Evolutionary conservation across 495 filamentous ascomycete genomes (phyloP).

Genomic region (Tuber borchii): DNA sequence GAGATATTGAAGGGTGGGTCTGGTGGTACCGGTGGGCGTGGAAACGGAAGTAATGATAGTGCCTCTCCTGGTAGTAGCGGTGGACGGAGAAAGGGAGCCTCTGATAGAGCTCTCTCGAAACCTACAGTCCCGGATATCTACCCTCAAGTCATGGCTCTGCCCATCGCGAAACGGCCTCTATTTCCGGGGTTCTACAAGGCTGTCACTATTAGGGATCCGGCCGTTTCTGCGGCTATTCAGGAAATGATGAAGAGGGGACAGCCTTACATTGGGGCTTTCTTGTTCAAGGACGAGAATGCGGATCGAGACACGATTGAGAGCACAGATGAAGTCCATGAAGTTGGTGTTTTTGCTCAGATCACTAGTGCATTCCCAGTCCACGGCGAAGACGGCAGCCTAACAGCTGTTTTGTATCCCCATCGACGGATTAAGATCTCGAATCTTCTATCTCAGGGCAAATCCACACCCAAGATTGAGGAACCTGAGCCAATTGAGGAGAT

Average conservation of each 20-base stretch:
- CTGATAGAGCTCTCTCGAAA: slow-evolving; percentile 74
- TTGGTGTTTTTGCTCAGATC: slow-evolving; percentile 94
- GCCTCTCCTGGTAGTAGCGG: slow-evolving; percentile 37
- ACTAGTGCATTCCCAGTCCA: slow-evolving; percentile 87
- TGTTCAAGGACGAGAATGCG: slow-evolving; percentile 91
- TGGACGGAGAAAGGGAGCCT: slow-evolving; percentile 56
- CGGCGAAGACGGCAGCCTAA: slow-evolving; percentile 70
- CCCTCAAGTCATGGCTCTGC: slow-evolving; percentile 96
- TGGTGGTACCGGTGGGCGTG: slow-evolving; percentile 21
- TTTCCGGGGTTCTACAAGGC: slow-evolving; percentile 99
- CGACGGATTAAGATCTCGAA: slow-evolving; percentile 84
- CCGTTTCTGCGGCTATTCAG: slow-evolving; percentile 80
- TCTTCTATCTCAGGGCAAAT: slow-evolving; percentile 57
- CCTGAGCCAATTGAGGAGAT: slow-evolving; percentile 52
- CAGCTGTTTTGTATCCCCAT: slow-evolving; percentile 91
- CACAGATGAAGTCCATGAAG: slow-evolving; percentile 82
- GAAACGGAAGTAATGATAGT: slow-evolving; percentile 20
- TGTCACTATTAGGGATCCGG: slow-evolving; percentile 84
- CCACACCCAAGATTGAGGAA: slow-evolving; percentile 41
- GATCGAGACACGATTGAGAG: slow-evolving; percentile 87
- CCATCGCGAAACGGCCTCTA: slow-evolving; percentile 88
- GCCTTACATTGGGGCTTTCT: slow-evolving; percentile 92
- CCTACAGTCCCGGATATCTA: slow-evolving; percentile 88
- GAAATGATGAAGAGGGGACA: slow-evolving; percentile 98
- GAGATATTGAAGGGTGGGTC: slow-evolving; percentile 36